Evolutionary conservation across 2,329 filamentous ascomycete species (phyloP), one percentile per base, ranked within the genome.

Genomic region (Ascochyta pisi): DNA sequence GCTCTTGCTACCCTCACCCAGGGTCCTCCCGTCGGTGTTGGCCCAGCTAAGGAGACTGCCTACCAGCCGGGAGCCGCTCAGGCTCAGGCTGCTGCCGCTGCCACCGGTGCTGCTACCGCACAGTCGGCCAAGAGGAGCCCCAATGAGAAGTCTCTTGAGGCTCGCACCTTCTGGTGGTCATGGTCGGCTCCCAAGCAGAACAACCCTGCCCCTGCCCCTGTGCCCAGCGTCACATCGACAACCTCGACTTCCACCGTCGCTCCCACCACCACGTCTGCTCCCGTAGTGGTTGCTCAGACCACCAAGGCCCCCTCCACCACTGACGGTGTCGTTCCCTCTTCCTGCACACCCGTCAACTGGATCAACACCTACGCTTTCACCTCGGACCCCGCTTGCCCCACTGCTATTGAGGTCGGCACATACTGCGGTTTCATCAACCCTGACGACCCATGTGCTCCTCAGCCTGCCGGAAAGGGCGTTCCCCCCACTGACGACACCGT

Each of bases 351-450:
- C 9, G 63, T 68, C 2, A 19, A 24, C 51, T 66, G 65, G 65
- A 50, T 43, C 42, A 68, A 68, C 61, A 68, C 64, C 10, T 66
- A 27, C 23, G 60, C 62, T 29, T 68, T 66, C 61, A 68, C 65
- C 22, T 27, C 57, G 13, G 55, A 54, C 31, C 51, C 64, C 1
- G 65, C 64, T n/a, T 68, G 65, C 45, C 51, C 65, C 35, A 66
- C 63, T 9, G 51, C 51, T 4, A 60, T 66, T 26, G 64, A 66
- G 56, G 60, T 66, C 23, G 65, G 64, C 29, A 67, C 64, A 23
- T 68, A 64, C 64, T 66, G 64, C 44, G 64, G 64, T 39, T 68
- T 67, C 61, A 67, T 65, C 61, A 68, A 68, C 58, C 65, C 65
- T 40, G 54, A 58, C 2, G 66, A 67, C 55, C 63, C 64, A 23